Conservation (phyloP, 108 stramenopile species). For the Cyclotella sp. region DNA sequence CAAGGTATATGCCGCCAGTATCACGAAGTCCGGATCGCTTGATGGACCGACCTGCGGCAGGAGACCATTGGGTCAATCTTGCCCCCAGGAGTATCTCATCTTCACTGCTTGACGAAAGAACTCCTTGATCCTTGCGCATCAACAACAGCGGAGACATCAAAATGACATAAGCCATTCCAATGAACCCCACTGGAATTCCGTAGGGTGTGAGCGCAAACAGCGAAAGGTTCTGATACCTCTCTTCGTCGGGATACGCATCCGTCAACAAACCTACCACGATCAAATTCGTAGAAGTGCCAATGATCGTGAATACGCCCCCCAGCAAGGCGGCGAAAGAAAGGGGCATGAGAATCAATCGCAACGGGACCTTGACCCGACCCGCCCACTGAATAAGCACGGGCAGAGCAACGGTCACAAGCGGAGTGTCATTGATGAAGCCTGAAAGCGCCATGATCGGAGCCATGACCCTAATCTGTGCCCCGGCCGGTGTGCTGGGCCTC, state of each 20-base stretch:
- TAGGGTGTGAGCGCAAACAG: slow-evolving; percentile 33
- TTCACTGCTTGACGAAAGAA: slow-evolving; percentile 27
- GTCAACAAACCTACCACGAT: slow-evolving; percentile 75
- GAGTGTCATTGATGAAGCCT: slow-evolving; percentile 92
- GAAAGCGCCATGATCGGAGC: slow-evolving; percentile 67
- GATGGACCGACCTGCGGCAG: slow-evolving; percentile 75
- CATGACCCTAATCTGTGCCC: slow-evolving; percentile 77
- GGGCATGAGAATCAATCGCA: slow-evolving; percentile 80
- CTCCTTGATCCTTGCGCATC: slow-evolving; percentile 52
- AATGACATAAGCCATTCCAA: slow-evolving; percentile 75
- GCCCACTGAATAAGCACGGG: slow-evolving; percentile 86
- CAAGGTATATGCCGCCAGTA: slow-evolving; percentile 81
- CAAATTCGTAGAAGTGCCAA: slow-evolving; percentile 89
- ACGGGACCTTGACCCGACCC: slow-evolving; percentile 54
- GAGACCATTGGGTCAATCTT: slow-evolving; percentile 75
- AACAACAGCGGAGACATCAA: slow-evolving; percentile 66
- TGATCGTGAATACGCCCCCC: slow-evolving; percentile 89
- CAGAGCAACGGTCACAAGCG: slow-evolving; percentile 87
- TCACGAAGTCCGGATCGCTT: slow-evolving; percentile 80
- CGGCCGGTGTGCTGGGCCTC: slow-evolving; percentile 56
- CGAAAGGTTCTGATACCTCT: too few species aligned
- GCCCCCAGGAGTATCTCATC: slow-evolving; percentile 78
- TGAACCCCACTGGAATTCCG: slow-evolving; percentile 79
- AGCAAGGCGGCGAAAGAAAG: slow-evolving; percentile 84
- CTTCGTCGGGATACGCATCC: slow-evolving; percentile 54